Evolutionary conservation across 768 basidiomycete species (phyloP), one percentile per base, ranked within the genome.

Genomic region (Piloderma croceum): DNA sequence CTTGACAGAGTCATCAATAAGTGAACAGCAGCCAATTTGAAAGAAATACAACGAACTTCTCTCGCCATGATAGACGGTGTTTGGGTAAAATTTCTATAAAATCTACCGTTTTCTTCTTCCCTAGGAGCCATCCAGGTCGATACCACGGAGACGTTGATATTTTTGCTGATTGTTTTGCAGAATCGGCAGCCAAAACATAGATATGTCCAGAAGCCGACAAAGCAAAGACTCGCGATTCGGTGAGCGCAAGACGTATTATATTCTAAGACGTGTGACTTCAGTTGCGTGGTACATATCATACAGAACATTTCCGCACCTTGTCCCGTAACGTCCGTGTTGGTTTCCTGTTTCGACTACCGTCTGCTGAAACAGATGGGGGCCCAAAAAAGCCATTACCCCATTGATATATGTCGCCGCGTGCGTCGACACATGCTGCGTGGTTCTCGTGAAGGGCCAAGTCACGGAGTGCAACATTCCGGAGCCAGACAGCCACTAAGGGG

Each of bases 341-440:
- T 21, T 45, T 47, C 19, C 50, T 48, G 23, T 55, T 43, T 48
- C 47, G 46, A 20, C 59, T 42, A 34, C 59, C 37, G 12, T 58
- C 48, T 4, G 59, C 46, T n/a, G n/a, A n/a, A 12, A 46, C 31
- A 20, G 38, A 34, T n/a, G n/a, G n/a, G 7, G 55, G 46, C 12
- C 68, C 68, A 47, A 70, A 71, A 58, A 79, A 84, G 0, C 74
- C 81, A 31, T 71, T 68, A 0, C 88, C 88, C 88, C 88, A 91
- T 50, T 90, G 86, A 51, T 87, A 84, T 3, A 89, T 80, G 49
- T 92, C 81, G 19, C 89, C 90, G 24, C 74, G 70, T 6, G 77
- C 78, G 52, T 90, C 87, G 15, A 90, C 76, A 46, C 84, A 88
- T 11, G 80, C 87, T 1, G 77, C 84, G 46, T 84, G 78, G 23